Conservation (phyloP, 306 rosid genomes). For the Benincasa hispida region DNA sequence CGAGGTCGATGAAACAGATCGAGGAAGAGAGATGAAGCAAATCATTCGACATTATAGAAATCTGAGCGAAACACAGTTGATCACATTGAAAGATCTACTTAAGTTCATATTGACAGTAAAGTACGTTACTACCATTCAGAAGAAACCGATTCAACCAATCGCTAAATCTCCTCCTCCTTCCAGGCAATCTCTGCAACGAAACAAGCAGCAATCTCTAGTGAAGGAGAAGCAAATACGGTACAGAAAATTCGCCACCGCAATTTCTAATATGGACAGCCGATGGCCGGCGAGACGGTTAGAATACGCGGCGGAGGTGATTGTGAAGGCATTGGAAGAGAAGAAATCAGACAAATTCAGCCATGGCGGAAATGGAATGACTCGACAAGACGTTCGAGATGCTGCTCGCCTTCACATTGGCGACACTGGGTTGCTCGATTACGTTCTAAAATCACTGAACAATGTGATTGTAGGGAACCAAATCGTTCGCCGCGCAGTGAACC, state of each 20-base stretch:
- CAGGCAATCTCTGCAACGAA: slow-evolving; percentile 20
- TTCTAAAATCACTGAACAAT: slow-evolving; percentile 71
- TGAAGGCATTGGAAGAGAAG: slow-evolving; percentile 62
- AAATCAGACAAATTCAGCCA: slow-evolving; percentile 27
- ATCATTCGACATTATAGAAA: slow-evolving; percentile 57
- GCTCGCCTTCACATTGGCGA: slow-evolving; percentile 86
- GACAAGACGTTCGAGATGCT: slow-evolving; percentile 81
- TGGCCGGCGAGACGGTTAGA: slow-evolving; percentile 65
- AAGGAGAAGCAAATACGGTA: slow-evolving; percentile 52
- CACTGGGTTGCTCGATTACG: slow-evolving; percentile 81
- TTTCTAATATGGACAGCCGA: slow-evolving; percentile 77
- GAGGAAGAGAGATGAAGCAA: slow-evolving; percentile 35
- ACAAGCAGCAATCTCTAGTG: slow-evolving; percentile 14
- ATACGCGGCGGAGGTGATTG: slow-evolving; percentile 37
- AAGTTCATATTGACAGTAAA: slow-evolving; percentile 72
- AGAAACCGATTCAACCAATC: slow-evolving; percentile 11
- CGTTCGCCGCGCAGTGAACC: slow-evolving; percentile 65
- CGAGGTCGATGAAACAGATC: slow-evolving; percentile 4
- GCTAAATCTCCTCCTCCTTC: slow-evolving; percentile 17
- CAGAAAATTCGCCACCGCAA: slow-evolving; percentile 41
- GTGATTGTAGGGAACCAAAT: slow-evolving; percentile 54
- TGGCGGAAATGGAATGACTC: slow-evolving; percentile 11
- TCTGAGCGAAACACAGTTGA: slow-evolving; percentile 62
- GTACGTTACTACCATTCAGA: slow-evolving; percentile 29
- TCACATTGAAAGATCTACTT: slow-evolving; percentile 58